Conservation (phyloP, 176 grass and related monocot genomes). For the Oryza brachyantha region DNA sequence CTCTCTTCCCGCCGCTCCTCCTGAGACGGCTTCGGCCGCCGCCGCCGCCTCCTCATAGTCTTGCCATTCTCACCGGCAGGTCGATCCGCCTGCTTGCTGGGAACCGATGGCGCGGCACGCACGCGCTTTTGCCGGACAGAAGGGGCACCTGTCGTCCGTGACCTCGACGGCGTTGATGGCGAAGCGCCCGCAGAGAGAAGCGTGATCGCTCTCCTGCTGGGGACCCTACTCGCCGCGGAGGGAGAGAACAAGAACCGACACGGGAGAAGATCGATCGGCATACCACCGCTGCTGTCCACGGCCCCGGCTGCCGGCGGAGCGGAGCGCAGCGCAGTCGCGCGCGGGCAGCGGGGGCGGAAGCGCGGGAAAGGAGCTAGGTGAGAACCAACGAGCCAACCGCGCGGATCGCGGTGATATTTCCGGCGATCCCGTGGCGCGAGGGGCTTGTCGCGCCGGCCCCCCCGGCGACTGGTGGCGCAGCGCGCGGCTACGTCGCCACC, state of each 20-base stretch:
- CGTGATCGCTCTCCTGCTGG: neutral
- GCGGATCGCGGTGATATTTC: slow-evolving; percentile 6
- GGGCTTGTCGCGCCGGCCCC: neutral
- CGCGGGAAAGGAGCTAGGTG: slow-evolving; percentile 12
- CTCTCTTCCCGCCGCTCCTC: slow-evolving; percentile 28
- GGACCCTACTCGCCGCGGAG: slow-evolving; percentile 7
- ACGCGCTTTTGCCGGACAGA: slow-evolving; percentile 22
- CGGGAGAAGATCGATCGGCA: slow-evolving; percentile 33
- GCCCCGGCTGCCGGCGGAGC: slow-evolving; percentile 21
- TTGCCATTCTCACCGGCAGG: slow-evolving; percentile 1
- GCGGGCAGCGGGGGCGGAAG: neutral
- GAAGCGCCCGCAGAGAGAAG: slow-evolving; percentile 25
- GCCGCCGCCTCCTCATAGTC: neutral
- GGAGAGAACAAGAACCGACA: slow-evolving; percentile 28
- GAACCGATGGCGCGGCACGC: slow-evolving; percentile 11
- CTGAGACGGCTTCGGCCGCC: slow-evolving; percentile 29
- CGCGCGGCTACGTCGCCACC: slow-evolving; percentile 21
- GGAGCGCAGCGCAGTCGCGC: neutral
- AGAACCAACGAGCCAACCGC: neutral
- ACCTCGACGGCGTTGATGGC: neutral
- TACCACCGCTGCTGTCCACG: slow-evolving; percentile 1
- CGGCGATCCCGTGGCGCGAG: slow-evolving; percentile 17
- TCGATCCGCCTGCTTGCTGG: slow-evolving; percentile 10
- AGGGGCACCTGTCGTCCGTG: neutral
- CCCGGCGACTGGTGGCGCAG: slow-evolving; percentile 38